Evolutionary conservation across 2,329 filamentous ascomycete species (phyloP).

Genomic region (Huntiella omanensis): DNA sequence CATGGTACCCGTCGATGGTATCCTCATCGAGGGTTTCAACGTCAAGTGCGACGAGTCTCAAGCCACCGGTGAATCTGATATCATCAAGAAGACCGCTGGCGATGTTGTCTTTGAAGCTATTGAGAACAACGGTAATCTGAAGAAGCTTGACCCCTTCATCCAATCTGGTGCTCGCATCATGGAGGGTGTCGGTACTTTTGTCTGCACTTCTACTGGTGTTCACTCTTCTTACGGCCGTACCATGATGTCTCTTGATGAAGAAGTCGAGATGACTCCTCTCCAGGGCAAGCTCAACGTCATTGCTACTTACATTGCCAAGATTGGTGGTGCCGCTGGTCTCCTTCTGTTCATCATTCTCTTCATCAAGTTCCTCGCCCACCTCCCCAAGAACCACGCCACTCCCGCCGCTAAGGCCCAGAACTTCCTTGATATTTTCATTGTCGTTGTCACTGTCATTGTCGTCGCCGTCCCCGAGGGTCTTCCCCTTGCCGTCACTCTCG

Average conservation of each 20-base stretch:
- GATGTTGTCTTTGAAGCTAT: constrained; percentile 54
- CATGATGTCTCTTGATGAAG: constrained; percentile 53
- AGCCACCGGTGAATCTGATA: constrained; percentile 61
- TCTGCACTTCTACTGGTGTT: constrained; percentile 54
- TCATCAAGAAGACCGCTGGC: constrained; percentile 47
- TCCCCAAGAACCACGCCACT: constrained; percentile 32
- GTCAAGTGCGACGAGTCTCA: constrained; percentile 64
- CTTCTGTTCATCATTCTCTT: constrained; percentile 70
- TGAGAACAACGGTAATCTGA: constrained; percentile 42
- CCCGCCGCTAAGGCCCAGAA: constrained; percentile 60
- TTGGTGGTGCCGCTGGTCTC: constrained; percentile 59
- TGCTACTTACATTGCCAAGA: constrained; percentile 59
- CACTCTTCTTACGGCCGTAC: constrained; percentile 62
- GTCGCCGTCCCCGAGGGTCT: constrained; percentile 64
- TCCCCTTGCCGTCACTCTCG: constrained; percentile 59
- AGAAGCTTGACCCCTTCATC: constrained; percentile 67
- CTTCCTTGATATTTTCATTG: constrained; percentile 59
- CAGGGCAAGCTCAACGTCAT: constrained; percentile 59
- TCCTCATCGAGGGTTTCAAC: constrained; percentile 54
- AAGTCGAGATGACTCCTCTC: constrained; percentile 56
- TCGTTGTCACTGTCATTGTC: constrained; percentile 62
- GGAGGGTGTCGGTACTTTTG: constrained; percentile 56
- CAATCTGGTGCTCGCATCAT: constrained; percentile 67
- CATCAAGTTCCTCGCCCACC: constrained; percentile 61
- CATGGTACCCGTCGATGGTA: constrained; percentile 53